Evolutionary conservation across 2,329 filamentous ascomycete genomes (phyloP).

Genomic region (Sporothrix euskadiensis): DNA sequence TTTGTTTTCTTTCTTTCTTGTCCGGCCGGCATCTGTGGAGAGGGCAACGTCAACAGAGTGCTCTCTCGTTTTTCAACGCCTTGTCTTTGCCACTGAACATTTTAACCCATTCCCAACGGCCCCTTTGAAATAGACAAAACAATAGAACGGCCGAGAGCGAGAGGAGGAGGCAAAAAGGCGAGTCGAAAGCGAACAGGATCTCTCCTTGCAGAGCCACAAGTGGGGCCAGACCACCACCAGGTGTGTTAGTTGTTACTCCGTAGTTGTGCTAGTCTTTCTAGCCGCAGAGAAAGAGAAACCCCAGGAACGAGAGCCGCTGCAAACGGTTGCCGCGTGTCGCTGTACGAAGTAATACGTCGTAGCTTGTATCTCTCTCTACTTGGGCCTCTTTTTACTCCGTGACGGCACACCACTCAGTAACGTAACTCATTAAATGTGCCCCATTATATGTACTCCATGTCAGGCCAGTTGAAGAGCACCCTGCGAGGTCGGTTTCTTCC

Average conservation of each 20-base stretch:
- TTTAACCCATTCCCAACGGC: background rate
- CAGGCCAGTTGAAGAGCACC: too few relatives aligned
- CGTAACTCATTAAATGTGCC: too few relatives aligned
- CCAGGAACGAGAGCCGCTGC: background rate
- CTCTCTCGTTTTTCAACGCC: background rate
- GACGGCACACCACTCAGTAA: background rate
- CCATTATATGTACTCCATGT: too few relatives aligned
- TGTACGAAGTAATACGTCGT: background rate
- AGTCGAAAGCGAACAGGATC: background rate
- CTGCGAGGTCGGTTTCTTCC: too few relatives aligned
- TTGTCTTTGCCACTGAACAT: background rate
- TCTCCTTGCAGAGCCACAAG: conserved; percentile 2
- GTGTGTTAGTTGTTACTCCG: too few relatives aligned
- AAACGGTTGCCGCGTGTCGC: background rate
- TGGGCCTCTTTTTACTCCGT: too few relatives aligned
- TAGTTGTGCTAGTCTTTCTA: background rate
- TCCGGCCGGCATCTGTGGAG: background rate
- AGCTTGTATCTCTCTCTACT: background rate
- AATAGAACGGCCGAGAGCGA: background rate
- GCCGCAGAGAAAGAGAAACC: background rate
- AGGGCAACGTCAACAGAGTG: background rate
- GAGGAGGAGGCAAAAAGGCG: background rate
- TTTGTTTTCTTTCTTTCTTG: background rate
- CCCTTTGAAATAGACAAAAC: background rate
- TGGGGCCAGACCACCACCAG: background rate